These are phyloP conservation scores for Scenedesmus sp. DNA, from an alignment of 163 green algal genomes.

Conservation along the genomic window DNA sequence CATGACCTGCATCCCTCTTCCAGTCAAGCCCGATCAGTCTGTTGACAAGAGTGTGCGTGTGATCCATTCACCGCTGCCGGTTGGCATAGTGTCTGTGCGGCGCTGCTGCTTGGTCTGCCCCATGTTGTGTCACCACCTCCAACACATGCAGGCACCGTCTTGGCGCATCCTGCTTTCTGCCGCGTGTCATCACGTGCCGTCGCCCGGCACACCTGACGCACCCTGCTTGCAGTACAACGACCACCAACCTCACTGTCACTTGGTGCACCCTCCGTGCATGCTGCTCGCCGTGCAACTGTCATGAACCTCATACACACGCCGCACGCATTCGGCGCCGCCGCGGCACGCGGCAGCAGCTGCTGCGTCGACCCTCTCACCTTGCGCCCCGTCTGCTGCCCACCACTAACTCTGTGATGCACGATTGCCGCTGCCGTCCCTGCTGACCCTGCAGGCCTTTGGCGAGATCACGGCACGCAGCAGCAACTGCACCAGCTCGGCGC, in stretches of 20 bases:
- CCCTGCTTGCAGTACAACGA: not conserved
- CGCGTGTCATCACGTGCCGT: not conserved
- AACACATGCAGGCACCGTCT: too few species aligned
- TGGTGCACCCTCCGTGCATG: not conserved
- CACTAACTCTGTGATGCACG: not conserved
- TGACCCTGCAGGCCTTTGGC: conserved; percentile 67
- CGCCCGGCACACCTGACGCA: too few species aligned
- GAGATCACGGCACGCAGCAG: conserved; percentile 36
- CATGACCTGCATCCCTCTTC: not conserved
- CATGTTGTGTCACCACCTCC: not conserved
- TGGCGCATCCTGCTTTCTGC: not conserved
- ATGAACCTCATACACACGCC: not conserved
- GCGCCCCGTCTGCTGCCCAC: not conserved
- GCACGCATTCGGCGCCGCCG: conserved; percentile 65
- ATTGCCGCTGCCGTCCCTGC: too few species aligned
- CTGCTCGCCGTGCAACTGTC: too few species aligned
- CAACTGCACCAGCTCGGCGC: conserved; percentile 41
- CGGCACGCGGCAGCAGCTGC: conserved; percentile 25
- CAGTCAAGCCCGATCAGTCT: too few species aligned
- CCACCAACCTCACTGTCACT: too few species aligned
- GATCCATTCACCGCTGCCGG: too few species aligned
- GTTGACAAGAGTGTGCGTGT: too few species aligned
- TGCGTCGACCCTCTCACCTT: not conserved
- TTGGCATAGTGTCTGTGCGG: too few species aligned
- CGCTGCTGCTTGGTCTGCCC: not conserved